phyloP scores from a whole-genome alignment of 2,329 filamentous ascomycete genomes.

The Botryotinia convoluta region DNA sequence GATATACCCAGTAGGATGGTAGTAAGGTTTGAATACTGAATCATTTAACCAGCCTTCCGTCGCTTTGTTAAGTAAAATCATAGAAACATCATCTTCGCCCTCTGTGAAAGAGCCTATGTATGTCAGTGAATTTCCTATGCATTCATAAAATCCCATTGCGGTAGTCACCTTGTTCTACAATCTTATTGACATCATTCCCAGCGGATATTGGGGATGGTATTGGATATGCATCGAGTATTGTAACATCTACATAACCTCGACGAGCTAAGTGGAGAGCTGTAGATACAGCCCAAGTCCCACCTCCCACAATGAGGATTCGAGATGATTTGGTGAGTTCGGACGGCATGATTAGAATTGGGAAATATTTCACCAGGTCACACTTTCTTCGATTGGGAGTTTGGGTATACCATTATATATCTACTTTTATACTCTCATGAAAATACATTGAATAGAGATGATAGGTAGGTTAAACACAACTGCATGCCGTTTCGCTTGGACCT shows the following conservation, averaged over 20 bases:
- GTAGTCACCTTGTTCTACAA: conserved; percentile 41
- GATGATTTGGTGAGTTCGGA: conserved; percentile 16
- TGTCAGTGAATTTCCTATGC: conserved; percentile 2
- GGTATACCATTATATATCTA: background rate
- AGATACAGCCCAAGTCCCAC: conserved; percentile 44
- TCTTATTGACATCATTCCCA: conserved; percentile 61
- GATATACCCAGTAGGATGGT: conserved; percentile 48
- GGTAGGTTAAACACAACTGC: background rate
- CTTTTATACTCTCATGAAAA: background rate
- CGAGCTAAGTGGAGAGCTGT: conserved; percentile 46
- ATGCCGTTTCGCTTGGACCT: background rate
- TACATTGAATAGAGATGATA: background rate
- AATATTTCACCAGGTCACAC: background rate
- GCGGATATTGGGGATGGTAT: conserved; percentile 47
- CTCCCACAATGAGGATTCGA: conserved; percentile 43
- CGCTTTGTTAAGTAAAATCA: conserved; percentile 39
- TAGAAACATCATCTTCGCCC: conserved; percentile 33
- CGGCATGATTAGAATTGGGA: background rate
- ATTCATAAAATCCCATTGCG: background rate
- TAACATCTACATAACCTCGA: conserved; percentile 48
- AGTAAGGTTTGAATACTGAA: conserved; percentile 44
- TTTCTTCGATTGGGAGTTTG: background rate
- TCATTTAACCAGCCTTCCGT: conserved; percentile 46
- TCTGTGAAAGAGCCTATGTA: conserved; percentile 33
- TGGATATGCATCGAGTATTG: conserved; percentile 49